Evolutionary conservation across 2,329 filamentous ascomycete species (phyloP), one percentile per base, ranked within the genome.

Genomic region (Xylaria hypoxylon): DNA sequence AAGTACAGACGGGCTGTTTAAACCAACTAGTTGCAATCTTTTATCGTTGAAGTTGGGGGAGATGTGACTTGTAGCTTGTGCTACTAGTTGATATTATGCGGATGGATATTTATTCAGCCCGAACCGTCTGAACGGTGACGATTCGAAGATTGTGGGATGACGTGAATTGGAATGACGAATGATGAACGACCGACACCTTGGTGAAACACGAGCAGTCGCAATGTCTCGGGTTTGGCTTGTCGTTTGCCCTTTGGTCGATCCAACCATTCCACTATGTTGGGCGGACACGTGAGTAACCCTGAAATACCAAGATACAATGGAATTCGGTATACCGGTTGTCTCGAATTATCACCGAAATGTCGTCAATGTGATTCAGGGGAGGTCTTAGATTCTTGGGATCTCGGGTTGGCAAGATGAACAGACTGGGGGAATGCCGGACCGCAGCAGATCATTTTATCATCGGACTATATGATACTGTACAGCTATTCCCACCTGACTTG

Each of bases 401-500:
- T 35, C 17, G 22, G 19, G 31, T 42, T 15, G 31, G 10, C 15
- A 44, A 40, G 19, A 31, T n/a, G 22, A n/a, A 47, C 19, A 40
- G n/a, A 5, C 17, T 50, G 11, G 55, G 55, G 19, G 51, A 35
- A 17, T 24, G 19, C 45, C 35, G 42, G 47, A 24, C 40, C 26
- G 56, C 58, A 19, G 22, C 55, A 35, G 31, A 33, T 13, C 28
- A 59, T 65, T 62, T 59, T 68, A 62, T 65, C 35, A 56, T 28
- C 28, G 31, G 62, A 42, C 44, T 59, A 33, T n/a, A 45, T 15
- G 38, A 26, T 47, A 22, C n/a, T n/a, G 28, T 33, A 19, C 24
- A 19, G 33, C 26, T 28, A 22, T 28, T 35, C 22, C 19, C 11
- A 15, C 48, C 44, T 2, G 33, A 13, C 31, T 53, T 50, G 26